These are phyloP conservation scores for Claviceps humidiphila DNA, from an alignment of 2,329 filamentous ascomycete genomes.

Conservation along the genomic window DNA sequence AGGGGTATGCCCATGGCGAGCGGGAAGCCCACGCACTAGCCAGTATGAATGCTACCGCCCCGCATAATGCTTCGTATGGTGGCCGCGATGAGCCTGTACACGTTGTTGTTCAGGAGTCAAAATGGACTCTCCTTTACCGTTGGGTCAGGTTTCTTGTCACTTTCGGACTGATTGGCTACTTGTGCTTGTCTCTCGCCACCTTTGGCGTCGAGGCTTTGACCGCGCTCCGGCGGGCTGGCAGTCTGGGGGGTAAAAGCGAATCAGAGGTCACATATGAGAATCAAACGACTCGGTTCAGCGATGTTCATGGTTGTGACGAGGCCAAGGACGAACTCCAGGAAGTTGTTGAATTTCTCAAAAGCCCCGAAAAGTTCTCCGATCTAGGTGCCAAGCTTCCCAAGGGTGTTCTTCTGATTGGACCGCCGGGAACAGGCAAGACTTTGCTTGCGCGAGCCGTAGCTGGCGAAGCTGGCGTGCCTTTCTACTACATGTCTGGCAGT, in stretches of 20 bases:
- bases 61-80: slow-evolving; percentile 20
- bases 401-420: slow-evolving; percentile 86
- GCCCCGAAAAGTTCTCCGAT: slow-evolving; percentile 83
- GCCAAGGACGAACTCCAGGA: slow-evolving; percentile 97
- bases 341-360: slow-evolving; percentile 88
- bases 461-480: slow-evolving; percentile 91
- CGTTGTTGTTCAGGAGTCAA: slow-evolving; percentile 86
- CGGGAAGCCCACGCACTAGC: slow-evolving; percentile 19
- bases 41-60: slow-evolving; percentile 16
- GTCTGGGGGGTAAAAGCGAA: slow-evolving; percentile 53
- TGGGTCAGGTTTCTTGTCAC: slow-evolving; percentile 79
- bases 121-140: slow-evolving; percentile 67
- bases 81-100: slow-evolving; percentile 78
- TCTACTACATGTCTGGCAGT: slow-evolving; percentile 99
- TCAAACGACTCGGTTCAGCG: slow-evolving; percentile 79
- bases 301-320: slow-evolving; percentile 95
- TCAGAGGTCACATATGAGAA: slow-evolving; percentile 86
- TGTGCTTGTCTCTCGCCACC: slow-evolving; percentile 65
- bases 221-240: slow-evolving; percentile 51
- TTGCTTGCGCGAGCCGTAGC: slow-evolving; percentile 89
- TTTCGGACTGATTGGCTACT: slow-evolving; percentile 67
- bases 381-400: slow-evolving; percentile 95
- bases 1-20: slow-evolving; percentile 12
- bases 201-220: slow-evolving; percentile 73
- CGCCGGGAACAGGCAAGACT: slow-evolving; percentile 95